These are phyloP conservation scores for Trametes coccinea DNA, from an alignment of 768 basidiomycete genomes.

Conservation along the genomic window DNA sequence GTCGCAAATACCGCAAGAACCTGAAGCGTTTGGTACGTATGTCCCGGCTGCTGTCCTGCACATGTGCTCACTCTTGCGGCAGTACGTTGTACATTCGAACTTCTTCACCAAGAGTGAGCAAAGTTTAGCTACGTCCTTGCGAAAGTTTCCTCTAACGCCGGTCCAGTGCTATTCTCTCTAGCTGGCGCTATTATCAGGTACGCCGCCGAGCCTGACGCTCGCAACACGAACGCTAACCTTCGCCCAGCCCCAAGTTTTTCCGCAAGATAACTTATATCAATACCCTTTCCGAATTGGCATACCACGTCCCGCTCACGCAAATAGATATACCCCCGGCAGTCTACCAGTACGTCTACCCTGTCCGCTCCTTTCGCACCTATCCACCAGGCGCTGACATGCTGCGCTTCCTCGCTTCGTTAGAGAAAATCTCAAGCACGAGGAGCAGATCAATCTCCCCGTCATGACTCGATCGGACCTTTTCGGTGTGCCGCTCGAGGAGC, in stretches of 20 bases:
- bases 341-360: slow-evolving; percentile 60
- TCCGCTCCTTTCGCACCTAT: background rate
- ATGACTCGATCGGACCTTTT: slow-evolving; percentile 65
- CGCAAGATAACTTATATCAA: slow-evolving; percentile 76
- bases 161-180: slow-evolving; percentile 80
- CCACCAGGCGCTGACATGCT: background rate
- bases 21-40: slow-evolving; percentile 72
- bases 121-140: background rate
- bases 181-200: slow-evolving; percentile 89
- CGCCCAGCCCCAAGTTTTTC: slow-evolving; percentile 80
- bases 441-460: slow-evolving; percentile 64
- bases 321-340: slow-evolving; percentile 84
- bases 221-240: background rate
- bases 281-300: slow-evolving; percentile 77
- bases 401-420: slow-evolving; percentile 44
- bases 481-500: slow-evolving; percentile 76
- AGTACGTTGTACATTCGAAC: slow-evolving; percentile 87
- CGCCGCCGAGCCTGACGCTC: background rate
- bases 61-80: background rate
- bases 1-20: slow-evolving; percentile 85
- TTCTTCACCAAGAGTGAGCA: slow-evolving; percentile 83
- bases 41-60: background rate
- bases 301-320: slow-evolving; percentile 79
- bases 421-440: slow-evolving; percentile 78
- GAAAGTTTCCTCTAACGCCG: background rate